Evolutionary conservation across 768 basidiomycete genomes (phyloP), one percentile per base, ranked within the genome.

Genomic region (Nidularia sp.): DNA sequence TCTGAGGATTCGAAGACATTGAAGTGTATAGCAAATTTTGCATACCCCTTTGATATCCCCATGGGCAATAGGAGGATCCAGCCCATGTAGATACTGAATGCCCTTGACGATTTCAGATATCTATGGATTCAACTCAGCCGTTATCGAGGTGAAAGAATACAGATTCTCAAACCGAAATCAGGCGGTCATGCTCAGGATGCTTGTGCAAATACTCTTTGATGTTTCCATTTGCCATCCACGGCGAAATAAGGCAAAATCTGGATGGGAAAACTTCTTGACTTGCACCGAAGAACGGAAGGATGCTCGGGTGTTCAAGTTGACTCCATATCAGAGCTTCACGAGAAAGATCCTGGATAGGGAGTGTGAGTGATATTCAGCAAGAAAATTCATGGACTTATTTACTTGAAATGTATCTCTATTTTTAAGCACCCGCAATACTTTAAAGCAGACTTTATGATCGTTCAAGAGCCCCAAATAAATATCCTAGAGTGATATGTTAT

Each of bases 11-110:
- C 13, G 15, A 9, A 39, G 39, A 29, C 12, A 34, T 31, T n/a
- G 29, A 13, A 4, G 9, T 29, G 25, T 29, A 29, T 29, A 29
- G 25, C 25, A 2, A n/a, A 18, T n/a, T 4, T 22, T n/a, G 29
- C 68, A 42, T 57, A 74, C 73, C 5, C 70, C 66, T 60, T 73
- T 74, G 45, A 76, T 60, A 51, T 76, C 75, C 41, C 68, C 69
- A 34, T 76, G 75, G 22, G 68, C 59, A 15, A 76, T 63, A 4
- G 70, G 73, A 18, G 75, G 75, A 47, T 64, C 58, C 50, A 67
- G 66, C 13, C 50, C 55, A 47, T 76, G 75, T 33, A 76, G 54
- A 47, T 76, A 73, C 39, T 62, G 61, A 15, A 75, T 52, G 25
- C 72, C 75, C 10, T 51, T 64, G 2, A 68, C 69, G 33, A 72